These are phyloP conservation scores for Penicillium sp. DNA, from an alignment of 2,329 filamentous ascomycete genomes.

Conservation along the genomic window DNA sequence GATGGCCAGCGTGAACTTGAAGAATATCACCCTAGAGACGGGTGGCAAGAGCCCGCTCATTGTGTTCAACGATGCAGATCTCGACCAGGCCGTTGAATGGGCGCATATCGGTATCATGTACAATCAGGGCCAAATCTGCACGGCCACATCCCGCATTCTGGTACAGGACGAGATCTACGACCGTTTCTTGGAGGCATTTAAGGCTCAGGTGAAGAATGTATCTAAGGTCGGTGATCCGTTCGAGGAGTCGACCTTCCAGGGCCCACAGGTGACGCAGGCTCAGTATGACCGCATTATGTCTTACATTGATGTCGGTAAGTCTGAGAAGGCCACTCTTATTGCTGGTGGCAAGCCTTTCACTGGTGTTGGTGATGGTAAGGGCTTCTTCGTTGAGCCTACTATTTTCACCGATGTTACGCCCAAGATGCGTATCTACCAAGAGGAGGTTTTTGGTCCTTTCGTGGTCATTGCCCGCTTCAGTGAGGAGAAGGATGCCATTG, in stretches of 20 bases:
- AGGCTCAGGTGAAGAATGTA: slow-evolving; percentile 27
- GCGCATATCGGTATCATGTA: slow-evolving; percentile 56
- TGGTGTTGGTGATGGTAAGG: slow-evolving; percentile 32
- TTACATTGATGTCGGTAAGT: slow-evolving; percentile 35
- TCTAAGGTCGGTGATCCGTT: slow-evolving; percentile 39
- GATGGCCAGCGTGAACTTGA: slow-evolving; percentile 37
- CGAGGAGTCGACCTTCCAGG: slow-evolving; percentile 31
- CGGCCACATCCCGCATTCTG: slow-evolving; percentile 34
- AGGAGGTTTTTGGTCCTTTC: slow-evolving; percentile 46
- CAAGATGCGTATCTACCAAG: slow-evolving; percentile 39
- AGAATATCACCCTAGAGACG: slow-evolving; percentile 43
- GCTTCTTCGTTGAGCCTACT: slow-evolving; percentile 28
- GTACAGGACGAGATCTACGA: slow-evolving; percentile 29
- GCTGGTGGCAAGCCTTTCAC: slow-evolving; percentile 35
- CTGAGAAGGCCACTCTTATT: slow-evolving; percentile 35
- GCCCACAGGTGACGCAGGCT: slow-evolving; percentile 28
- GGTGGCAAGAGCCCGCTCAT: slow-evolving; percentile 66
- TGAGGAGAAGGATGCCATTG: slow-evolving; percentile 38
- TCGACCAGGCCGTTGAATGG: slow-evolving; percentile 70
- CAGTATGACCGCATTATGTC: slow-evolving; percentile 30
- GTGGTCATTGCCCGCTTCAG: slow-evolving; percentile 39
- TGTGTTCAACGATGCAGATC: slow-evolving; percentile 65
- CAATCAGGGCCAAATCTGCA: slow-evolving; percentile 40
- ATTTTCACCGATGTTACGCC: slow-evolving; percentile 38
- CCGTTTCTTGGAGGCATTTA: slow-evolving; percentile 24